Evolutionary conservation across 306 rosid species (phyloP).

Genomic region (Dalbergia cochinchinensis): DNA sequence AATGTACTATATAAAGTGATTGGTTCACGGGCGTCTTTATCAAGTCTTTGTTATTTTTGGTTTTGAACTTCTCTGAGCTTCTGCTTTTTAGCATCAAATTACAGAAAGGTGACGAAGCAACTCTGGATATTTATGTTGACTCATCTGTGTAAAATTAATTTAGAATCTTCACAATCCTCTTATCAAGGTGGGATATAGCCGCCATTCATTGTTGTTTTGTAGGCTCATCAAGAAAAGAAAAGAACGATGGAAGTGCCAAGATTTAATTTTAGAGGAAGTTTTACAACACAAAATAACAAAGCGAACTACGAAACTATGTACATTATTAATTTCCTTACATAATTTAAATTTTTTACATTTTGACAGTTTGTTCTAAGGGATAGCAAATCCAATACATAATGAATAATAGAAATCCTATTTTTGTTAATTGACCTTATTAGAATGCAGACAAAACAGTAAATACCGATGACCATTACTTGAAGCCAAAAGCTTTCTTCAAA

Average conservation of each 20-base stretch:
- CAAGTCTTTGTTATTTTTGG: slow-evolving; percentile 32
- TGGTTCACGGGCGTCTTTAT: slow-evolving; percentile 10
- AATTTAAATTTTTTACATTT: too few relatives aligned
- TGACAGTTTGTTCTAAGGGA: neutral
- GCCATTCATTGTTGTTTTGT: neutral
- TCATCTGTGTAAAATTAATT: neutral
- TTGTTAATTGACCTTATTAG: neutral
- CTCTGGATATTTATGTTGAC: neutral
- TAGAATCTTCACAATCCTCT: neutral
- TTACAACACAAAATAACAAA: too few relatives aligned
- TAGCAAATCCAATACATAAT: neutral
- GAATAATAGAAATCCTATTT: neutral
- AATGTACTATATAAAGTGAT: neutral
- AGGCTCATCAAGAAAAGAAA: too few relatives aligned
- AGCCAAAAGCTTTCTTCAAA: neutral
- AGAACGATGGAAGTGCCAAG: too few relatives aligned
- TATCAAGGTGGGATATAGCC: neutral
- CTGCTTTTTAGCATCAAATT: neutral
- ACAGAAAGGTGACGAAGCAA: neutral
- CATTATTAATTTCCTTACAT: too few relatives aligned
- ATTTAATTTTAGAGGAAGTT: too few relatives aligned
- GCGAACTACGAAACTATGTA: too few relatives aligned
- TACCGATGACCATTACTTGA: neutral
- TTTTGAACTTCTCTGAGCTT: neutral
- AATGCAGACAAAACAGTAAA: neutral